These are phyloP conservation scores for Carpinus viminea DNA, from an alignment of 306 rosid genomes.

Conservation along the genomic window DNA sequence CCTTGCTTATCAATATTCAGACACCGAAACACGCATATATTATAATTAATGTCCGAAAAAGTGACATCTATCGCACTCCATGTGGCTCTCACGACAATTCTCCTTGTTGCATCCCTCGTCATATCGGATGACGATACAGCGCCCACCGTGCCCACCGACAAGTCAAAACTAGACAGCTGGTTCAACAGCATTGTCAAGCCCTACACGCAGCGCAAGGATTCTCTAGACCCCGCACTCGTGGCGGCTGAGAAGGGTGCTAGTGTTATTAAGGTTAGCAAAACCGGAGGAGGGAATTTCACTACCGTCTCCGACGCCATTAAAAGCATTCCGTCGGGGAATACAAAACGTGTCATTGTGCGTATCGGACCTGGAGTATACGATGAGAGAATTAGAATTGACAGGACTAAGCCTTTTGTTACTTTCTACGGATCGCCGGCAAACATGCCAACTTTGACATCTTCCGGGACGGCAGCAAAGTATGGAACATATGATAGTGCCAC, in stretches of 20 bases:
- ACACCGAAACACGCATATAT: too few relatives aligned
- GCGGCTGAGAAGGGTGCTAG: constrained; percentile 37
- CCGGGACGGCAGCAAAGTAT: constrained; percentile 37
- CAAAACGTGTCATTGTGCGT: constrained; percentile 46
- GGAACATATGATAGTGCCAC: constrained; percentile 72
- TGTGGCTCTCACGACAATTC: constrained; percentile 10
- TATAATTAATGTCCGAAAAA: constrained; percentile 30
- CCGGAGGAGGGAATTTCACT: constrained; percentile 53
- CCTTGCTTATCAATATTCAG: background rate
- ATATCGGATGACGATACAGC: constrained; percentile 14
- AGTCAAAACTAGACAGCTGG: constrained; percentile 37
- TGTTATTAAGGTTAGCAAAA: constrained; percentile 44
- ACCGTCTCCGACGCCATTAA: constrained; percentile 48
- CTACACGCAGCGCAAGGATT: background rate
- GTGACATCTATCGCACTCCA: background rate
- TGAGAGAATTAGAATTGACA: constrained; percentile 51
- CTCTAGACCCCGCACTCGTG: constrained; percentile 30
- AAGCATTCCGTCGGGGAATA: constrained; percentile 48
- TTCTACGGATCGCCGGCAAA: constrained; percentile 34
- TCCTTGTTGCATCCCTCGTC: constrained; percentile 9
- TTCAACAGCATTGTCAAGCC: constrained; percentile 29
- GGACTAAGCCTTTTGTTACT: constrained; percentile 48
- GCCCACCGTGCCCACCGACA: constrained; percentile 23
- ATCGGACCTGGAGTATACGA: constrained; percentile 56
- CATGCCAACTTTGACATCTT: constrained; percentile 43